Evolutionary conservation across 305 asterid genomes (phyloP).

Genomic region (Fraxinus platypoda): DNA sequence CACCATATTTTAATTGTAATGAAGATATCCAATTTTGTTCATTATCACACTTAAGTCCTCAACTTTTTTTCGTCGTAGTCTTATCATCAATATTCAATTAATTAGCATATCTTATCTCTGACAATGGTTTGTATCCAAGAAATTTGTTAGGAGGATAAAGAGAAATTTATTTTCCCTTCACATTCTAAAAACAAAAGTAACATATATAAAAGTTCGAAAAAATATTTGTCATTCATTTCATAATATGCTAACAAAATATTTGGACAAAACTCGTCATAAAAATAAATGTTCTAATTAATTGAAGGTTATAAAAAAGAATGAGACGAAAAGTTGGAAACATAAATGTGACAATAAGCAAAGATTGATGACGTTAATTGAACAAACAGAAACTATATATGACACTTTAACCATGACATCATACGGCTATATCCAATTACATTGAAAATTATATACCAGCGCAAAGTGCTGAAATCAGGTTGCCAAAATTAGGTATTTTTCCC

Average conservation of each 20-base stretch:
- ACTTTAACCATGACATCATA: not conserved
- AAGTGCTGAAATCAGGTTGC: not conserved
- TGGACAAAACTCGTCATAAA: no score
- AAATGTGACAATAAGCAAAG: no score
- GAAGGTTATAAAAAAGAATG: no score
- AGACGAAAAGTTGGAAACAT: no score
- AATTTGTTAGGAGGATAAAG: not conserved
- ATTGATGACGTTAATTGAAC: no score
- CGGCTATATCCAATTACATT: not conserved
- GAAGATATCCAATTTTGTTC: not conserved
- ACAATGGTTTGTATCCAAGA: not conserved
- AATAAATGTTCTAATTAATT: no score
- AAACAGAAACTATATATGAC: no score
- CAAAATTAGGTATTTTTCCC: constrained; percentile 19
- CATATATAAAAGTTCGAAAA: no score
- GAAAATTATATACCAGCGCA: not conserved
- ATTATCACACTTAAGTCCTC: not conserved
- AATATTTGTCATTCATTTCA: no score
- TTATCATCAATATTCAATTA: not conserved
- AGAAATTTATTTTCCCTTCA: not conserved
- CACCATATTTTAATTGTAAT: not conserved
- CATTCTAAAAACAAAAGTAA: no score
- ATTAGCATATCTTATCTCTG: not conserved
- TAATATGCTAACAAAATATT: no score
- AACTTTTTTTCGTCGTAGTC: not conserved